Evolutionary conservation across 169 alveolate genomes (phyloP).

Genomic region (Plasmodium vinckei): DNA sequence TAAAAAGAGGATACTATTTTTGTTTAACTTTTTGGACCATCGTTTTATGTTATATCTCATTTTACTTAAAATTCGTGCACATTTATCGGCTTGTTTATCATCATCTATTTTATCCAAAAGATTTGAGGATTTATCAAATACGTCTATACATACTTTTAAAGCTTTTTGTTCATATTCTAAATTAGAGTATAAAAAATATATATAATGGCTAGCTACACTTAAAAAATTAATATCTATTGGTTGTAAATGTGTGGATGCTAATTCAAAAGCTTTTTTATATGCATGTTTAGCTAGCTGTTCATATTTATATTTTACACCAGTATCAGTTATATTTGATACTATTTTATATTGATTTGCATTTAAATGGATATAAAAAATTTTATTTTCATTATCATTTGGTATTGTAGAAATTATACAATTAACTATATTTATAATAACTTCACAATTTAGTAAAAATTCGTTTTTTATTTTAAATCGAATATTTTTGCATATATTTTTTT

Average conservation of each 20-base stretch:
- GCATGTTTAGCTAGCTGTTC: conserved; percentile 69
- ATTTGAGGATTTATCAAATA: conserved; percentile 38
- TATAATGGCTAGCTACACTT: conserved; percentile 45
- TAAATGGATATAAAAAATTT: conserved; percentile 26
- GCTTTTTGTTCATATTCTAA: conserved; percentile 62
- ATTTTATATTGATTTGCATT: conserved; percentile 60
- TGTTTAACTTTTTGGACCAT: conserved; percentile 54
- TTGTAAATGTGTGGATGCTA: conserved; percentile 15
- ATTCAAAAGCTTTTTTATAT: conserved; percentile 34
- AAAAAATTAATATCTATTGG: conserved; percentile 50
- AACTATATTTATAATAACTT: conserved; percentile 43
- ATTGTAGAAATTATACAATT: conserved; percentile 46
- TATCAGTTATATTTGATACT: conserved; percentile 61
- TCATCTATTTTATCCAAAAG: conserved; percentile 24
- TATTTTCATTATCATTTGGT: conserved; percentile 17
- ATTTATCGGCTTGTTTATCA: conserved; percentile 26
- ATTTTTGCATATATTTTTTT: conserved; percentile 37
- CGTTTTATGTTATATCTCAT: conserved; percentile 50
- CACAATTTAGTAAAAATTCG: conserved; percentile 40
- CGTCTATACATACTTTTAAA: conserved; percentile 11
- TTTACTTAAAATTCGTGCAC: conserved; percentile 43
- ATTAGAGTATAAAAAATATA: conserved; percentile 40
- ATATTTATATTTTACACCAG: conserved; percentile 73
- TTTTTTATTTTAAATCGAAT: conserved; percentile 36
- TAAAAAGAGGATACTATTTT: conserved; percentile 45